Evolutionary conservation across 75 land plant species (phyloP), one percentile per base, ranked within the genome.

Genomic region (Azolla pinnata): DNA sequence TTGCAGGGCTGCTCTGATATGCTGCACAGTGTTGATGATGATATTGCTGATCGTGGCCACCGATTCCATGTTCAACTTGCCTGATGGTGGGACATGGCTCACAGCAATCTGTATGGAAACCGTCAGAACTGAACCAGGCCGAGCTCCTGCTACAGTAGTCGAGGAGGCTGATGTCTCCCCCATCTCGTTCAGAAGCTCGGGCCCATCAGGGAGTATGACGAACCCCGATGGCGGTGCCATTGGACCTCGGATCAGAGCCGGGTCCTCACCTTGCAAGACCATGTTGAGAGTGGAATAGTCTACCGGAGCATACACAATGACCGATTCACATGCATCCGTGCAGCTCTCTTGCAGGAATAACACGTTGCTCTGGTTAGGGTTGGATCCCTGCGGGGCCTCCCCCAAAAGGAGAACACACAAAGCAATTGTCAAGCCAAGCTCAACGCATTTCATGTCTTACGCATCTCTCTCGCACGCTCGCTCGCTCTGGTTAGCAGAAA

Each of bases 291-390:
- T 56, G 1, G 73, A 73, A 4, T 79, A 50, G 44, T 85, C 88
- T n/a, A 84, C 88, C 0, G 88, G 85, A 25, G 80, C 66, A 34
- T 88, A 85, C 1, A 79, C 81, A 0, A 88, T 72, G 0, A 85
- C 44, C 2, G 83, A 73, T 1, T 83, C 83, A 2, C 86, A 85
- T 9, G 75, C 14, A 57, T 88, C 92, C 7, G 79, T 84, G 79
- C 92, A 84, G 67, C 92, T 79, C 67, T 88, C 93, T 66, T 88
- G 93, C 1, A 85, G 81, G 18, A 85, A 81, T 28, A 85, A 21
- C 76, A 81, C 76, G 71, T 75, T 82, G 66, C 77, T 88, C 67
- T 82, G 89, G 59, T 62, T 71, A 0, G 81, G 25, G 46, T 81
- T 79, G 10, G 40, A 35, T 5, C 40, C 40, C 40, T 35, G 12